Base-by-base conservation (phyloP, 75 land plant species). In the Azolla pinnata region DNA sequence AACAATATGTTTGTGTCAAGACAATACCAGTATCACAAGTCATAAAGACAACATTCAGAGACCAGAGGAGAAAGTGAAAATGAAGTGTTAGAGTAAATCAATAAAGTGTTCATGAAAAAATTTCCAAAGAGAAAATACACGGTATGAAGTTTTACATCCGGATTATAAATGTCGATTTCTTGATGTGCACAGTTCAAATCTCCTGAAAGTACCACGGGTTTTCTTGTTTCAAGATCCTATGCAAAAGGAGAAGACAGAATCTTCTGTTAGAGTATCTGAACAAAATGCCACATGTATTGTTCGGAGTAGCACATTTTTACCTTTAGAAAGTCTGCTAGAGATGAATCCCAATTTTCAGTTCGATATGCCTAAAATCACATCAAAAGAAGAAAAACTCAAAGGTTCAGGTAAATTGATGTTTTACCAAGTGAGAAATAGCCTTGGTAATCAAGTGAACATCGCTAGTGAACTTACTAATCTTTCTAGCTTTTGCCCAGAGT, bases 101-200 rank as follows among this genome's bases (percentile, higher is more conserved):
- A n/a, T n/a, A n/a, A n/a, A n/a, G n/a, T n/a, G n/a, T n/a, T n/a
- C n/a, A n/a, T n/a, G n/a, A n/a, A n/a, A n/a, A n/a, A n/a, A n/a
- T n/a, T n/a, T n/a, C n/a, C n/a, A n/a, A n/a, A n/a, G n/a, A n/a
- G n/a, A n/a, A n/a, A n/a, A n/a, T n/a, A n/a, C n/a, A n/a, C n/a
- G n/a, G n/a, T n/a, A n/a, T n/a, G n/a, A n/a, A n/a, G n/a, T n/a
- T n/a, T 27, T 80, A 91, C 97, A 68, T 86, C 97, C 33, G 97
- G 97, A 56, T 91, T 68, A 71, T 73, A 74, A 26, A 91, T 83
- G 67, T 91, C 97, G 45, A 91, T 91, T 62, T 91, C 92, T 64
- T 91, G 62, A 68, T 91, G 85, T 48, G 93, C 97, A 75, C 97
- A 87, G 67, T 91, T 91, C 27, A 91, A 62, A 68, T 91, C 97